Base-by-base conservation (phyloP, 495 filamentous ascomycete genomes). In the Astrothelium subdiscretum region DNA sequence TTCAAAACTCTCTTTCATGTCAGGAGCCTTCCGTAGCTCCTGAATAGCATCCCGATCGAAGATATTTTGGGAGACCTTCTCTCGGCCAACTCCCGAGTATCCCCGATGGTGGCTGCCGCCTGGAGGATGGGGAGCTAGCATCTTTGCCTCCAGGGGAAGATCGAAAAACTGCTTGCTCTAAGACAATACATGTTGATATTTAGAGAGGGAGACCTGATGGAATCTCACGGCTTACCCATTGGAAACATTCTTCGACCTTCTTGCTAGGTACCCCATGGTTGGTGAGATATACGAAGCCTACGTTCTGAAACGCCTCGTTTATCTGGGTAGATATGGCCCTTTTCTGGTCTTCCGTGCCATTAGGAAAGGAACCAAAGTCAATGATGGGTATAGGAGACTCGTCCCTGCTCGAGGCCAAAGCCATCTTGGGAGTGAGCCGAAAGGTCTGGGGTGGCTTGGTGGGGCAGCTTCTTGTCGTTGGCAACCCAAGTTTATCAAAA, bases 1-100 rank as follows among this genome's bases (percentile, higher is more conserved):
- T 62, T 88, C 86, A 65, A 83, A 88, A 64, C 79, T 82, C 72
- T 89, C 86, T 81, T 77, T 81, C 65, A 72, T 70, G 62, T 80
- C 79, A 3, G 71, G 68, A n/a, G 77, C 66, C 52, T 74, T 68
- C 12, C 79, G 67, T 15, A 78, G 32, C 22, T 75, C 69, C 3
- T 74, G 70, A 20, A 76, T 67, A 15, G 76, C 70, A 15, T 76
- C 73, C 32, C 82, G 77, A 18, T 80, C 72, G 67, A 80, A 82
- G 59, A 81, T 78, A 13, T 77, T 75, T 64, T 87, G 83, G 3
- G 79, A 79, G 6, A 88, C 82, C 66, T 87, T 88, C 71, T 88
- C 85, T 40, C 83, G 70, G 5, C 84, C 83, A 0, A 81, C 79
- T 74, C 80, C 81, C 1, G 84, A 87, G 68, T 88, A 88, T 12